Evolutionary conservation across 2,329 filamentous ascomycete genomes (phyloP).

Genomic region (Fusarium verticillioides): DNA sequence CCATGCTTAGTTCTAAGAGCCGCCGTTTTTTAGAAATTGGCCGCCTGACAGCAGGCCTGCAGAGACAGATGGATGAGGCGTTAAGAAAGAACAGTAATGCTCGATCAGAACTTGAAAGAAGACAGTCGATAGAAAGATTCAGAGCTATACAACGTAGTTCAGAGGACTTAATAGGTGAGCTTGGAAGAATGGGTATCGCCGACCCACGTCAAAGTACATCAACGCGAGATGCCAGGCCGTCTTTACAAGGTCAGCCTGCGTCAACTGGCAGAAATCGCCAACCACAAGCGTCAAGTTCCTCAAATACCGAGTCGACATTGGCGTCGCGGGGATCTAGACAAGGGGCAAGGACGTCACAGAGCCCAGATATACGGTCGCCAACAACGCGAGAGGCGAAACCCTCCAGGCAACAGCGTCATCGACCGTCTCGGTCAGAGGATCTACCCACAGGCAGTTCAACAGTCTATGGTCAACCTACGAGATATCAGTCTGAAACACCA

Average conservation of each 20-base stretch:
- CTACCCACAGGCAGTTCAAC: no score
- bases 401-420: no score
- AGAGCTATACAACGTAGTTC: not conserved
- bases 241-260: not conserved
- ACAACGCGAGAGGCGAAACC: no score
- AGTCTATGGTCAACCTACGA: not conserved
- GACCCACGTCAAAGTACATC: not conserved
- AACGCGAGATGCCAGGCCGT: not conserved
- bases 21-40: not conserved
- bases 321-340: not conserved
- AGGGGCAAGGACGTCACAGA: no score
- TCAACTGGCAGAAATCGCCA: not conserved
- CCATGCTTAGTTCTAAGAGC: not conserved
- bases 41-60: not conserved
- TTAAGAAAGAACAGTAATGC: not conserved
- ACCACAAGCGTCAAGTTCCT: not conserved
- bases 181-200: not conserved
- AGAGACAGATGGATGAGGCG: not conserved
- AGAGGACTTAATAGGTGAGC: not conserved
- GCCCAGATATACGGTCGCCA: no score
- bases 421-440: not conserved
- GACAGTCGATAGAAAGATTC: no score
- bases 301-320: no score
- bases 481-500: not conserved
- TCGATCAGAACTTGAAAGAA: no score